Base-by-base conservation (phyloP, 352 stramenopile species). In the Globisporangium splendens region DNA sequence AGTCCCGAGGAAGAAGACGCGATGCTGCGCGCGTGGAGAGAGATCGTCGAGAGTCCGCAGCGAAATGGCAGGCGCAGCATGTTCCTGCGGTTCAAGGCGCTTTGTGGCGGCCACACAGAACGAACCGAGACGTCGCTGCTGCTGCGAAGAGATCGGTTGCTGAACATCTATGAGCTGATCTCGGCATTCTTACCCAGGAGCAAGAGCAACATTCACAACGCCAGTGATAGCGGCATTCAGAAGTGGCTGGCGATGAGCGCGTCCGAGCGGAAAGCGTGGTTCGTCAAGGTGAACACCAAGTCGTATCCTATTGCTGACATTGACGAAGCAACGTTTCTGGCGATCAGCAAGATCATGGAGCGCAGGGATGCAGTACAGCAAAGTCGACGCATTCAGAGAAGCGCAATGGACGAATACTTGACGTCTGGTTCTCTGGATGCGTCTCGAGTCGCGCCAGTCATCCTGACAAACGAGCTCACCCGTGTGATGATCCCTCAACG, bases 21-120 rank as follows among this genome's bases (percentile, higher is more conserved):
- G 33, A 35, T 55, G 31, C 50, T 55, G 50, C 33, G 50, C 50
- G 50, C 50, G 11, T 55, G 50, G 49, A 33, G 33, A 17, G 49
- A 54, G 11, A 28, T 46, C n/a, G 49, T 46, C n/a, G 50, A 55
- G n/a, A 55, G 17, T 20, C 50, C 50, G 12, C 46, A 51, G 46
- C 8, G 7, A 21, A 43, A 43, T 43, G 38, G 38, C 38, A 43
- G 38, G 38, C 38, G 38, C 3, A 8, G 38, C 11, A 43, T 43
- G 38, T 43, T 43, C 14, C 8, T 17, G 38, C 38, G 38, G 10
- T 43, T 43, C 8, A 43, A 43, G 38, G 10, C 38, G 11, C 38
- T 43, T 43, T 43, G 38, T 17, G 38, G 38, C 10, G 38, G 38
- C 14, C 38, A 43, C 38, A 43, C 38, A 17, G 38, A 43, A 43